Evolutionary conservation across 441 rosid genomes (phyloP), one percentile per base, ranked within the genome.

Genomic region (Corymbia calophylla): DNA sequence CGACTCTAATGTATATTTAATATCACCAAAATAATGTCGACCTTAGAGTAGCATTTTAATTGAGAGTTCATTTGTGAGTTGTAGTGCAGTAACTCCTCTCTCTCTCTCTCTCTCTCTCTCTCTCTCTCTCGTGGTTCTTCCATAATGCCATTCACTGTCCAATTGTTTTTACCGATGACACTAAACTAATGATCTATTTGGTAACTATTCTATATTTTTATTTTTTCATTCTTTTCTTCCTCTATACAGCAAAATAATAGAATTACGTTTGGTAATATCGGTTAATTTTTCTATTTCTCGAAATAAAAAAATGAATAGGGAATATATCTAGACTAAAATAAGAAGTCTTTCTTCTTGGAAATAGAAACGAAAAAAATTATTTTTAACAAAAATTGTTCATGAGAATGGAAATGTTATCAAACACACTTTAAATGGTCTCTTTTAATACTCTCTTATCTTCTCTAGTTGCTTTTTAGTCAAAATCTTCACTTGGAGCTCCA

Each of bases 1-100:
- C 88, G 87, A 73, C 91, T 47, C 88, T 88, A 93, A 91, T 94
- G 95, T 94, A 91, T 55, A 94, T 91, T 91, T 92, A 85, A 88
- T 91, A 77, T 73, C 84, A 73, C 29, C 84, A 73, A 39, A 39
- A 73, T 73, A 73, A 39, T 73, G 49, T 73, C 84, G 47, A 73
- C 84, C 84, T 39, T 39, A 35, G 49, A 35, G 49, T 73, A 73
- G 82, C 49, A 73, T 73, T 68, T 73, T 73, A 73, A 73, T 73
- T 73, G 8, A 39, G 84, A 73, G 84, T 39, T 21, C 84, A 73
- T 21, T 73, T 73, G 84, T 21, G 51, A 39, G 84, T 73, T 73
- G 82, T 39, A 73, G 84, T 47, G 48, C 84, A 73, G 49, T 73
- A 21, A 9, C 17, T 3, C 21, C 29, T 35, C 29, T 73, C 49